Evolutionary conservation across 495 filamentous ascomycete genomes (phyloP).

Genomic region (Trichoderma parareesei): DNA sequence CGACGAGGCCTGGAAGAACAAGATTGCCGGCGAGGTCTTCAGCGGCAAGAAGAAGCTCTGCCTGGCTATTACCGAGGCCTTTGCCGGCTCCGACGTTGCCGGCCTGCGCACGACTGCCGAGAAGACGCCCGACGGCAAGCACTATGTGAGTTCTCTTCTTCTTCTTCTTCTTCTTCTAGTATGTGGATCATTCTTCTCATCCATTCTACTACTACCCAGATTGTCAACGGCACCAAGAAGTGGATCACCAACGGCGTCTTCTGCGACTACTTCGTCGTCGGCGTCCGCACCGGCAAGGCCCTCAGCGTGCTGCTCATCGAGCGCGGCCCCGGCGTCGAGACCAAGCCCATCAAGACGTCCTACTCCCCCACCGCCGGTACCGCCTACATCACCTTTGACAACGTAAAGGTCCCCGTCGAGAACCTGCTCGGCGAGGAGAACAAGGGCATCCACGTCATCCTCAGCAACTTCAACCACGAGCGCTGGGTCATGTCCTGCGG

Average conservation of each 20-base stretch:
- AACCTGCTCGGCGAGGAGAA: constrained; percentile 77
- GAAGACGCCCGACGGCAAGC: constrained; percentile 74
- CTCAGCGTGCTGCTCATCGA: constrained; percentile 71
- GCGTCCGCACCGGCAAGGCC: constrained; percentile 75
- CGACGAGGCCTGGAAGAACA: constrained; percentile 55
- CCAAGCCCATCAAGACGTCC: constrained; percentile 74
- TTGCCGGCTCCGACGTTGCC: constrained; percentile 81
- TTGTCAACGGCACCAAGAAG: constrained; percentile 86
- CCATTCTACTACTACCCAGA: constrained; percentile 17
- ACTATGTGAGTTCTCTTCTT: constrained; percentile 41
- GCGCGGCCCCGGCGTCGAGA: constrained; percentile 62
- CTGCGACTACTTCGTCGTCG: constrained; percentile 75
- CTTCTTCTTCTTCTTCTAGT: neutral
- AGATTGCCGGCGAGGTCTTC: constrained; percentile 63
- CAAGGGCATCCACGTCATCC: constrained; percentile 84
- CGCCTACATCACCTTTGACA: constrained; percentile 74
- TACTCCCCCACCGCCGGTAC: constrained; percentile 77
- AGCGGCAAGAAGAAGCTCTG: constrained; percentile 80
- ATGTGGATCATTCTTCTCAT: too few species aligned
- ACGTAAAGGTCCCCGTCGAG: constrained; percentile 74
- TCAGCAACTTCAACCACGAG: constrained; percentile 81
- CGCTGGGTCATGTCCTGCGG: constrained; percentile 57
- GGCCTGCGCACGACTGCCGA: constrained; percentile 72
- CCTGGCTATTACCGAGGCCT: constrained; percentile 82
- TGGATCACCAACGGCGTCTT: constrained; percentile 91